These are phyloP conservation scores for Hibiscus tridactylites DNA, from an alignment of 345 rosid genomes.

Conservation along the genomic window DNA sequence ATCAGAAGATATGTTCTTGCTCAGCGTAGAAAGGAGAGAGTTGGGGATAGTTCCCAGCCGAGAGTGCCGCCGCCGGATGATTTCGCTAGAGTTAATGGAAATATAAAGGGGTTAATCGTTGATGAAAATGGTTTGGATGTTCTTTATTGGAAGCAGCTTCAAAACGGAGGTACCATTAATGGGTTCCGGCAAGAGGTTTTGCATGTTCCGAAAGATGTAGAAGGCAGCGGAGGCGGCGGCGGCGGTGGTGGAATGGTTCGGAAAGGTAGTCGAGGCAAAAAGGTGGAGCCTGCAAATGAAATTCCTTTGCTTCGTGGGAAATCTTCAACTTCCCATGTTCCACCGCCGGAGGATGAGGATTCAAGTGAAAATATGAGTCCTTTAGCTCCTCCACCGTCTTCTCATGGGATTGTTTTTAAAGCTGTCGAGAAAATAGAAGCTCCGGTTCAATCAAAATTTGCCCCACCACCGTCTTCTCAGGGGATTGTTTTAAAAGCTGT, in stretches of 20 bases:
- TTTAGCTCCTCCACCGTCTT: slow-evolving; percentile 15
- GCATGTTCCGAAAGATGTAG: slow-evolving; percentile 15
- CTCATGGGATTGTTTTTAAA: slow-evolving; percentile 6
- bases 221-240: slow-evolving; percentile 13
- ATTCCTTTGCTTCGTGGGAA: slow-evolving; percentile 60
- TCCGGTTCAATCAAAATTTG: slow-evolving; percentile 23
- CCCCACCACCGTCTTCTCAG: slow-evolving; percentile 17
- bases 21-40: slow-evolving; percentile 30
- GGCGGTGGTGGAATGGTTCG: slow-evolving; percentile 11
- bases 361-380: background rate
- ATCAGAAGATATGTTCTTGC: slow-evolving; percentile 28
- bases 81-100: slow-evolving; percentile 32
- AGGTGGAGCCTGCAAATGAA: slow-evolving; percentile 30
- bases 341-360: slow-evolving; percentile 8
- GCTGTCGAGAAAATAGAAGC: slow-evolving; percentile 15
- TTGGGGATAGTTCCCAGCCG: slow-evolving; percentile 7
- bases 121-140: slow-evolving; percentile 80
- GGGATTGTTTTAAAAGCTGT: slow-evolving; percentile 4
- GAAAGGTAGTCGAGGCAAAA: slow-evolving; percentile 17
- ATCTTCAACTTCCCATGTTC: slow-evolving; percentile 43
- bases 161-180: slow-evolving; percentile 24
- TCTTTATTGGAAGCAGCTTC: slow-evolving; percentile 59
- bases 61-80: slow-evolving; percentile 20
- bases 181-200: slow-evolving; percentile 20
- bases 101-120: slow-evolving; percentile 46